Evolutionary conservation across 352 stramenopile species (phyloP).

Genomic region (Globisporangium irregulare): DNA sequence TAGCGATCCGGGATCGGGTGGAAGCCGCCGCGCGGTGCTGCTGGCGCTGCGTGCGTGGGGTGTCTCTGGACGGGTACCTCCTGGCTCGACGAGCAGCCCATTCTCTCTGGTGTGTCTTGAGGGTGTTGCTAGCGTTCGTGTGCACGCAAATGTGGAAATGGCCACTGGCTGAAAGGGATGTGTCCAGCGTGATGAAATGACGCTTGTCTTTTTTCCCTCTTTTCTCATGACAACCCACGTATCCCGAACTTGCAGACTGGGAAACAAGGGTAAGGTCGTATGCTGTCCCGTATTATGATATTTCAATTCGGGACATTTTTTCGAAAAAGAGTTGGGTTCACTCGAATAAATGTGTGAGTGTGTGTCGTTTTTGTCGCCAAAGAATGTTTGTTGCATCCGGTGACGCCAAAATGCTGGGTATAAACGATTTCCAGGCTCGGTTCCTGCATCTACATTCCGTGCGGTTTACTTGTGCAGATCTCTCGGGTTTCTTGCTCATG

Average conservation of each 20-base stretch:
- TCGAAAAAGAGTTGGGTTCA: too few species aligned
- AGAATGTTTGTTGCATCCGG: too few species aligned
- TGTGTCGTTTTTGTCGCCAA: too few species aligned
- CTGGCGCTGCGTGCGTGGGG: background rate
- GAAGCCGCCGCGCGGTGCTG: conserved; percentile 16
- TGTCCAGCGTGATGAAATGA: background rate
- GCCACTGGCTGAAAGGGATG: background rate
- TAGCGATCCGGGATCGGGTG: conserved; percentile 39
- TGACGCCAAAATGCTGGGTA: too few species aligned
- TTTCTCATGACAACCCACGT: background rate
- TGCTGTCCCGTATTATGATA: background rate
- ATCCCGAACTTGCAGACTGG: conserved; percentile 1
- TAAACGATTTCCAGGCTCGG: too few species aligned
- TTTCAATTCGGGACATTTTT: too few species aligned
- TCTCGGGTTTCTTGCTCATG: too few species aligned
- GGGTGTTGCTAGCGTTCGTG: background rate
- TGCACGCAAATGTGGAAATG: background rate
- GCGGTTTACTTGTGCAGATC: too few species aligned
- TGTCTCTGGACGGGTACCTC: background rate
- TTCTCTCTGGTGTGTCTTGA: background rate
- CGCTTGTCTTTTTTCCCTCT: background rate
- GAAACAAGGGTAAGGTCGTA: background rate
- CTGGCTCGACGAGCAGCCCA: conserved; percentile 6
- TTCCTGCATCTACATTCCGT: too few species aligned
- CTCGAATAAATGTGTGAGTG: too few species aligned